phyloP scores from a whole-genome alignment of 805 yeast genomes.

The Candida multigemmis region DNA sequence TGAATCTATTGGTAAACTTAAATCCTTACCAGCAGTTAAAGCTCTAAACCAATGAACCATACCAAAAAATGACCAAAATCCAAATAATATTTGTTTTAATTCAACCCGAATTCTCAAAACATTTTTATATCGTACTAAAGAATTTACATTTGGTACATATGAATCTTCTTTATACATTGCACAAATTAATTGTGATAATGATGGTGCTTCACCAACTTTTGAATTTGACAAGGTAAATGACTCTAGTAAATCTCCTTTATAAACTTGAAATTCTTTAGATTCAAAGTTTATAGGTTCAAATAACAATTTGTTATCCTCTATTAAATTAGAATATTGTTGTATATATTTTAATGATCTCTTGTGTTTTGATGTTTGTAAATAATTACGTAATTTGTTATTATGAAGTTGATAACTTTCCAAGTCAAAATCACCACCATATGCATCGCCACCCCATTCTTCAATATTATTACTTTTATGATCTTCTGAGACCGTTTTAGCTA shows the following conservation, averaged over 20 bases:
- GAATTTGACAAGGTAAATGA: conserved; percentile 21
- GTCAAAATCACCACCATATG: conserved; percentile 15
- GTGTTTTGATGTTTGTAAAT: neutral
- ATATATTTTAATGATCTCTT: conserved; percentile 8
- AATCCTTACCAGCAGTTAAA: conserved; percentile 24
- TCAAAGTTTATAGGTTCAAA: conserved; percentile 25
- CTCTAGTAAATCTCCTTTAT: conserved; percentile 15
- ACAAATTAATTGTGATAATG: conserved; percentile 13
- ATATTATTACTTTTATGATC: conserved; percentile 2
- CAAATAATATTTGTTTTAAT: conserved; percentile 26
- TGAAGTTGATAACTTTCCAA: neutral
- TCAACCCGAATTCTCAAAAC: conserved; percentile 29
- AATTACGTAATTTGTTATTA: conserved; percentile 5
- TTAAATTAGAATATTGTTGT: conserved; percentile 9
- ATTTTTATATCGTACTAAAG: conserved; percentile 21
- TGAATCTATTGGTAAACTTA: conserved; percentile 19
- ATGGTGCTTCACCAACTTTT: conserved; percentile 28
- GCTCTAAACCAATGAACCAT: conserved; percentile 30
- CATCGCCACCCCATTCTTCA: conserved; percentile 14
- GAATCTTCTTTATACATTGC: conserved; percentile 15
- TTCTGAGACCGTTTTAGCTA: conserved; percentile 2
- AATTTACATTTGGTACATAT: conserved; percentile 7
- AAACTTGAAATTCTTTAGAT: conserved; percentile 9
- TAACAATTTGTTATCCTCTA: conserved; percentile 22
- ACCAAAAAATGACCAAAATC: conserved; percentile 32